Evolutionary conservation across 108 stramenopile genomes (phyloP).

Genomic region (Discostella stelligeroides): DNA sequence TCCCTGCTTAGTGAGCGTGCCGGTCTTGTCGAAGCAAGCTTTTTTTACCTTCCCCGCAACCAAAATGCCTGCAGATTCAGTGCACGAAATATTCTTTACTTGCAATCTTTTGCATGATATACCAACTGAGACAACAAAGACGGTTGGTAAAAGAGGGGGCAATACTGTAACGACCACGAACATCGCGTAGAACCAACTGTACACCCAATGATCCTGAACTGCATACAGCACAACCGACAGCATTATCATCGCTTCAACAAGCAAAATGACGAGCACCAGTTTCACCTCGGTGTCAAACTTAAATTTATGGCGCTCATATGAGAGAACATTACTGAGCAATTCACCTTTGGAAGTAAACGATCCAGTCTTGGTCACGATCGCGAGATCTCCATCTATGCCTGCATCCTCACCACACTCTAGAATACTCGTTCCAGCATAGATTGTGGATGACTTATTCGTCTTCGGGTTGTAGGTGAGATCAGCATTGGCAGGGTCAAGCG

Average conservation of each 20-base stretch:
- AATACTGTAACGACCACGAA: constrained; percentile 48
- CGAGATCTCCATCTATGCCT: constrained; percentile 40
- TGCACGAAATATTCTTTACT: constrained; percentile 62
- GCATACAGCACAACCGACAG: constrained; percentile 45
- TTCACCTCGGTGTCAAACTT: constrained; percentile 70
- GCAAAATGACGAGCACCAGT: constrained; percentile 54
- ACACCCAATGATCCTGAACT: constrained; percentile 55
- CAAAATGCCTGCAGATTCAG: constrained; percentile 70
- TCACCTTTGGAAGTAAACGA: constrained; percentile 67
- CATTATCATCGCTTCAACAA: constrained; percentile 51
- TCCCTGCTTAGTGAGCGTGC: constrained; percentile 73
- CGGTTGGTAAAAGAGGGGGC: constrained; percentile 69
- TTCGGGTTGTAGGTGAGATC: constrained; percentile 29
- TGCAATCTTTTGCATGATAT: constrained; percentile 62
- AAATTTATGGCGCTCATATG: constrained; percentile 68
- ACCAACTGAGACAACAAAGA: constrained; percentile 62
- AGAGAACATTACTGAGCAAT: constrained; percentile 62
- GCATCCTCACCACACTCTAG: constrained; percentile 48
- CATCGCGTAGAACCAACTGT: constrained; percentile 62
- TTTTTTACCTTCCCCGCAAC: constrained; percentile 80
- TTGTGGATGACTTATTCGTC: constrained; percentile 52
- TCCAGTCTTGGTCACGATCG: constrained; percentile 59
- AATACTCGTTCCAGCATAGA: constrained; percentile 68
- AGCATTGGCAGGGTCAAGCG: constrained; percentile 47
- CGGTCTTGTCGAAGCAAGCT: constrained; percentile 89